Percentiles rank a stretch among this genome's conserved stretches.
Conservation (phyloP, 352 stramenopile genomes). For the Peronospora destructor region DNA sequence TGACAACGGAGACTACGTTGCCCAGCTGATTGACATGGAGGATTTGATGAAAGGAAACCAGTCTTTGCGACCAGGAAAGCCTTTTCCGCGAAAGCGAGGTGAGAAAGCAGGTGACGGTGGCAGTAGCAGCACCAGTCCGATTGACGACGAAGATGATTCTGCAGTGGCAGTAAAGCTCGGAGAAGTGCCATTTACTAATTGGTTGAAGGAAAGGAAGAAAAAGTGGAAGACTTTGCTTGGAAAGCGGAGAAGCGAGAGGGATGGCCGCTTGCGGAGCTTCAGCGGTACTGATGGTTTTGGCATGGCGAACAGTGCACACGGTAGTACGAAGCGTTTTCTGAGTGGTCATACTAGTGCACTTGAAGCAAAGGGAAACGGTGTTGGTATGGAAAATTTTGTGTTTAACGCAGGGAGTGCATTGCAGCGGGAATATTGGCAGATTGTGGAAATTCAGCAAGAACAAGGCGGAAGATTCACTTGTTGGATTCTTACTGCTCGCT, state of each 20-base stretch:
- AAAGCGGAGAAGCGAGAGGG: conserved; percentile 51
- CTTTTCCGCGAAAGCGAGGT: conserved; percentile 10
- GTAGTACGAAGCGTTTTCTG: conserved; percentile 36
- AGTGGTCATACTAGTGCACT: conserved; percentile 16
- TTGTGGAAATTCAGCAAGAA: conserved; percentile 78
- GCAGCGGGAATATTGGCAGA: conserved; percentile 66
- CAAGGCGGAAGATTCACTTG: conserved; percentile 85
- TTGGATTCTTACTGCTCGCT: conserved; percentile 91
- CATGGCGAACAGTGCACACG: conserved; percentile 23
- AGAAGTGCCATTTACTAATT: conserved; percentile 50
- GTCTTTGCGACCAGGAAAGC: conserved; percentile 8
- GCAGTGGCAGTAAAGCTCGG: conserved; percentile 42
- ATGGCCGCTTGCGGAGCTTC: conserved; percentile 41
- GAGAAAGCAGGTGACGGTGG: conserved; percentile 14
- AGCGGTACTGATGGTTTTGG: conserved; percentile 20
- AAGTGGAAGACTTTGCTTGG: conserved; percentile 58
- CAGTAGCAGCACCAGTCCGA: conserved; percentile 10
- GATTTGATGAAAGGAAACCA: conserved; percentile 38
- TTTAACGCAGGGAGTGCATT: conserved; percentile 50
- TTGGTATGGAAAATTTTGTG: conserved; percentile 81
- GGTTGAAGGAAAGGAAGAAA: conserved; percentile 62
- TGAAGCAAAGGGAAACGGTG: conserved; percentile 27
- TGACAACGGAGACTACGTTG: conserved; percentile 40
- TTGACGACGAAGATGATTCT: conserved; percentile 16
- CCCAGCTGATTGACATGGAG: conserved; percentile 66